Evolutionary conservation across 192 early-diverging fungal species (phyloP), one percentile per base, ranked within the genome.

Genomic region (Dissophora globulifera): DNA sequence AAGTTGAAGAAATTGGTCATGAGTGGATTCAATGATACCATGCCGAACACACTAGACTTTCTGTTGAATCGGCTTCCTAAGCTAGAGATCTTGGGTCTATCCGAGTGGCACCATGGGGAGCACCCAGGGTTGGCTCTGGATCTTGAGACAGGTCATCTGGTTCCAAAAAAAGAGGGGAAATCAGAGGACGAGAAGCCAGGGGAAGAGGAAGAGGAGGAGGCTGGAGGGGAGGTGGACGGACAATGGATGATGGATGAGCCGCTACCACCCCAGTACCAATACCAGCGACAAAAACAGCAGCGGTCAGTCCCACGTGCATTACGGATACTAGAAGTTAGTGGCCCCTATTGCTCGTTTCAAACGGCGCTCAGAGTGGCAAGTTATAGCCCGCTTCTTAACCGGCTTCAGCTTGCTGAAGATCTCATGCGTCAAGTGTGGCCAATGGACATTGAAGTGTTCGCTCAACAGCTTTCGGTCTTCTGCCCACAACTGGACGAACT

Each of bases 11-110:
- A 13, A 1, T 23, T 69, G 4, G 15, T 4, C n/a, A 26, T 40
- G 43, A 41, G 60, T 3, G 1, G 22, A 17, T 5, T 42, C 11
- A 46, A 59, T 15, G 20, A 2, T 1, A 38, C 29, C 1, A 19
- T n/a, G 2, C 45, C 20, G 12, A 38, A 35, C 20, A 8, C 30
- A 1, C 26, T 67, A 19, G 38, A 29, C 1, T 46, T 38, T 26
- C 11, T 69, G 47, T n/a, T 67, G 33, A 38, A 58, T 33, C 17
- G 23, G n/a, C 20, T 67, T 8, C 56, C 56, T 2, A 15, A 27
- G 7, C 25, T 67, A 9, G 53, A 67, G 26, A 16, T 32, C 4
- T 20, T 58, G 35, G 8, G 8, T 40, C 3, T 55, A 4, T 16
- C 8, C 35, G 32, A 22, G 20, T 55, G 43, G 30, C 6, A 19